Base-by-base conservation (phyloP, 2,329 filamentous ascomycete genomes). In the Gliomastix tumulicola region DNA sequence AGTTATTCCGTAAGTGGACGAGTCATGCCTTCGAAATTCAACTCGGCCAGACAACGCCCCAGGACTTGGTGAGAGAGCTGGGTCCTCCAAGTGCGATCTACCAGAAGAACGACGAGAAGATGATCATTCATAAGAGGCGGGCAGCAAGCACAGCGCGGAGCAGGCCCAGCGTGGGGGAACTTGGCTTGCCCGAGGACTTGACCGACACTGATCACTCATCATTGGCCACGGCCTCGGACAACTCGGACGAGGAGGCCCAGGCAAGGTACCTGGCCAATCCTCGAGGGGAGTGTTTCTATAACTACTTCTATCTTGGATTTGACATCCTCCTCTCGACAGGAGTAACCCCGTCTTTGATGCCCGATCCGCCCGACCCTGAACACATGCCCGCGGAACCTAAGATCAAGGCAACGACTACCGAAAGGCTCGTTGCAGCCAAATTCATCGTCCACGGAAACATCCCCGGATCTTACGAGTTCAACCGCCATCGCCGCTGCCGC, bases 241-340 rank as follows among this genome's bases (percentile, higher is more conserved):
- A 85, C 19, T 72, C 71, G 17, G 68, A 74, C 17, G 76, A 76
- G 35, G 74, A 74, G 40, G 72, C 65, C 4, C 55, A 77, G 13
- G 73, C 77, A 30, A 79, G 79, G 21, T 73, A 76, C 21, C 54
- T 65, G 4, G 63, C 66, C 2, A 65, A 69, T 55, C 47, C 79
- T 4, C 76, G 79, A 2, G 74, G 79, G 5, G 87, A 94, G 54
- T 88, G 82, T 45, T 98, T 97, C 56, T 96, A 92, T 62, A 97
- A 97, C 57, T 98, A 98, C 57, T 98, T 96, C 55, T 84, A 90
- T 46, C 82, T 95, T 43, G 92, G 92, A 3, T 94, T 98, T 53
- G 92, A 98, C 57, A 76, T 96, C 9, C 71, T 97, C 6, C 76
- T 98, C n/a, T 94, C 90, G 1, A 79, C 80, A 21, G 83, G 86